Base-by-base conservation (phyloP, 306 rosid species). In the Glycyrrhiza uralensis region DNA sequence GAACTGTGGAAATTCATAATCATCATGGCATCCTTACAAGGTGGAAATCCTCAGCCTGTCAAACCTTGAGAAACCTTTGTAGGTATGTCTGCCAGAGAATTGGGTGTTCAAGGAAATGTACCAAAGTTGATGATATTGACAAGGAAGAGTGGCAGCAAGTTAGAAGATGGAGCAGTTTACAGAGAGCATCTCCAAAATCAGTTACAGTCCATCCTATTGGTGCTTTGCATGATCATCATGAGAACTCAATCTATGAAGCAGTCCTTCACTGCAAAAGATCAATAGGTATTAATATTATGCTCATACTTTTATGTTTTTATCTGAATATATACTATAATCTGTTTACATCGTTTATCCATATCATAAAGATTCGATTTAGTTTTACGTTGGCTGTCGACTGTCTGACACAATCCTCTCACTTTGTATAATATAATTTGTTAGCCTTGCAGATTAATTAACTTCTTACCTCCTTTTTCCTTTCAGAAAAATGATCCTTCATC, bases 221-320 rank as follows among this genome's bases (percentile, higher is more conserved):
- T 49, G 74, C 59, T 75, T 71, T 60, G 54, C 44, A 72, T 74
- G 47, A 42, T 42, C 72, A 87, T 74, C 55, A 77, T 75, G 92
- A 87, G 70, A 80, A 69, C 79, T 80, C 86, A 59, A 87, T 85
- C 52, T 52, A 72, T 82, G 92, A 87, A 76, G 92, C 89, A 14
- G 82, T 87, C 36, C 92, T 87, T 19, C 86, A 87, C 32, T 85
- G 92, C 86, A 85, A 87, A 68, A 87, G 75, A 80, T 82, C 89
- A 75, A 69, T 85, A 82, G 87, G 92, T 87, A 52, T 8, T n/a
- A n/a, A n/a, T n/a, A 35, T 30, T 35, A 10, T 47, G 46, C 33
- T 14, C 3, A 36, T 61, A 29, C 19, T 67, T 23, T 62, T 10
- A 10, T 4, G 18, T 41, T 41, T 41, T 41, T 1, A 39, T 39